Conservation (phyloP, 2,329 filamentous ascomycete species). For the Saccharata proteae region DNA sequence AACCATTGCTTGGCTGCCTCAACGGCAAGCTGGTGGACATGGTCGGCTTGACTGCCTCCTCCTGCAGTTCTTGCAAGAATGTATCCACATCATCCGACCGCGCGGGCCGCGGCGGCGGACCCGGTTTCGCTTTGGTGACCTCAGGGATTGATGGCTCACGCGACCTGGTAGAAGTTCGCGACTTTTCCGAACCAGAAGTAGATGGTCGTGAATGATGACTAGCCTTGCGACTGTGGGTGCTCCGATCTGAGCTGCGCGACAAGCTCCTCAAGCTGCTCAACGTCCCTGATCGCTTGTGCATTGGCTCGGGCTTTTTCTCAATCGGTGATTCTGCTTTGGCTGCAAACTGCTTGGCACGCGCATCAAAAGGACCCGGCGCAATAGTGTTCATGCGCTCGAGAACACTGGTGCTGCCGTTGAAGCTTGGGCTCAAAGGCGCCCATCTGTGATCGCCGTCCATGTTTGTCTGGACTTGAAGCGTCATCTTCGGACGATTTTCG, state of each 20-base stretch:
- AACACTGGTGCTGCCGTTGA: conserved; percentile 32
- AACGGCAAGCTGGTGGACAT: not conserved
- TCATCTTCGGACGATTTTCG: not conserved
- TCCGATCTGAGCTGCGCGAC: conserved; percentile 10
- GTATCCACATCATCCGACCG: conserved; percentile 18
- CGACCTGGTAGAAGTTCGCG: conserved; percentile 20
- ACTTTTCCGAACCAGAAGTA: conserved; percentile 17
- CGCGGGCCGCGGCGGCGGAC: conserved; percentile 12
- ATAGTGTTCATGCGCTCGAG: conserved; percentile 54
- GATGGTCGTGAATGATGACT: conserved; percentile 14
- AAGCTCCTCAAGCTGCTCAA: conserved; percentile 12
- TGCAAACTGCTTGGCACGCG: conserved; percentile 33
- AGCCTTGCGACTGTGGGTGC: conserved; percentile 14
- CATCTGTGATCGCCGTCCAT: conserved; percentile 27
- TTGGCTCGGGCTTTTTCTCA: not conserved
- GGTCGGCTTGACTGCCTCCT: conserved; percentile 14
- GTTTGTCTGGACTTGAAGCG: too few relatives aligned
- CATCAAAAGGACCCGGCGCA: conserved; percentile 54
- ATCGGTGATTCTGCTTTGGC: not conserved
- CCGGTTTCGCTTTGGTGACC: conserved; percentile 11
- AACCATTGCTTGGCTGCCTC: conserved; percentile 2
- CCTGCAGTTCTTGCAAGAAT: conserved; percentile 24
- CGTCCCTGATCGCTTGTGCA: conserved; percentile 23
- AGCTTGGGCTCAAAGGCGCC: conserved; percentile 38
- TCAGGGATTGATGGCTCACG: conserved; percentile 12